phyloP scores from a whole-genome alignment of 345 rosid species.

The Citrus cavaleriei region DNA sequence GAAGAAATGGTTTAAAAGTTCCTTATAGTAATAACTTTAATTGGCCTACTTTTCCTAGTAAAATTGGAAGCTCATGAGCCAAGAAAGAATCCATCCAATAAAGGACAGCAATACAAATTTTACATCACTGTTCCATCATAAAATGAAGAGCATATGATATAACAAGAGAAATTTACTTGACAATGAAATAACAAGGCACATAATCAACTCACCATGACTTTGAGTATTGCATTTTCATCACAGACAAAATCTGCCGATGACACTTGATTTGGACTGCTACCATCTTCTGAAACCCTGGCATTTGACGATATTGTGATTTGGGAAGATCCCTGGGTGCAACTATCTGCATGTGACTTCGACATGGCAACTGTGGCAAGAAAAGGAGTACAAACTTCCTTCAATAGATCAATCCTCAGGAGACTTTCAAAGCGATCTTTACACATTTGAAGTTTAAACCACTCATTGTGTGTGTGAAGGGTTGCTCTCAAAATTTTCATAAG shows the following conservation, averaged over 20 bases:
- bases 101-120: background rate
- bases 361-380: slow-evolving; percentile 43
- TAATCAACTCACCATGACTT: slow-evolving; percentile 86
- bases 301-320: slow-evolving; percentile 67
- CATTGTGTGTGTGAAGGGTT: slow-evolving; percentile 71
- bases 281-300: slow-evolving; percentile 68
- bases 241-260: slow-evolving; percentile 61
- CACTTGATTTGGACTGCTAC: slow-evolving; percentile 68
- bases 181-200: background rate
- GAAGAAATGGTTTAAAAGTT: too few species aligned
- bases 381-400: slow-evolving; percentile 59
- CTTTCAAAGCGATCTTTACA: slow-evolving; percentile 67
- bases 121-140: background rate
- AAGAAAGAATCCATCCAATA: background rate
- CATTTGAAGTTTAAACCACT: slow-evolving; percentile 98
- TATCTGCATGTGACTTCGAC: slow-evolving; percentile 60
- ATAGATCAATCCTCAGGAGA: slow-evolving; percentile 62
- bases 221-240: slow-evolving; percentile 84
- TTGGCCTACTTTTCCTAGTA: background rate
- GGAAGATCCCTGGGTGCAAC: slow-evolving; percentile 72
- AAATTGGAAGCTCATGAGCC: background rate
- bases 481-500: slow-evolving; percentile 89
- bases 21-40: too few species aligned
- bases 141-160: background rate
- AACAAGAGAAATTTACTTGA: background rate